Evolutionary conservation across 345 rosid species (phyloP).

Genomic region (Eucalyptus leucophloia): DNA sequence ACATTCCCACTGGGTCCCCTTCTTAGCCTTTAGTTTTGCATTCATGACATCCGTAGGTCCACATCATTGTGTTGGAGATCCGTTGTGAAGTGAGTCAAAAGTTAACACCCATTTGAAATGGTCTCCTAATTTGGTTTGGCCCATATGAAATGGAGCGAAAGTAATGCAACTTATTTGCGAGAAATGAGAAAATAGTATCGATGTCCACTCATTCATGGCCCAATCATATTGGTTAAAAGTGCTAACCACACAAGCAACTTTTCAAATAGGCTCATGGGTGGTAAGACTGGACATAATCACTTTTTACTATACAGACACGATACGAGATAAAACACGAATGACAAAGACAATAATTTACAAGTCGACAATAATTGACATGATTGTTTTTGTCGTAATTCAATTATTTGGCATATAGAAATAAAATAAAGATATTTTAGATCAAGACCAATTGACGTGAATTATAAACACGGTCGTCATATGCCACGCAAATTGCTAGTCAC

Average conservation of each 20-base stretch:
- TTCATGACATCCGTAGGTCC: not conserved
- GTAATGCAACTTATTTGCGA: not conserved
- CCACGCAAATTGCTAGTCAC: not conserved
- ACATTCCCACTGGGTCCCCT: not conserved
- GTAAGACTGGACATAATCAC: fast-evolving
- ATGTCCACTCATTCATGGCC: not conserved
- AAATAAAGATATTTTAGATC: not conserved
- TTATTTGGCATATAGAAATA: not conserved
- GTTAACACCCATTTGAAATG: not conserved
- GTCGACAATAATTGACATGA: not conserved
- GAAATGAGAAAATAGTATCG: not conserved
- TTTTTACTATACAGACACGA: fast-evolving
- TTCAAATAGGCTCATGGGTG: not conserved
- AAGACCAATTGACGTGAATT: fast-evolving
- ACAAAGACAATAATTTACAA: not conserved
- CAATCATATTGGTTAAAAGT: not conserved
- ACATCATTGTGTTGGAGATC: not conserved
- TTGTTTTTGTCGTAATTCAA: fast-evolving
- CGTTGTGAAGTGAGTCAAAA: fast-evolving
- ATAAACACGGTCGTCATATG: not conserved
- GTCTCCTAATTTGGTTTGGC: not conserved
- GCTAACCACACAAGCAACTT: not conserved
- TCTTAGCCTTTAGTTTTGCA: not conserved
- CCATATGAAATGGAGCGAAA: not conserved
- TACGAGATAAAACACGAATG: fast-evolving